Percentiles rank a stretch among this genome's conserved stretches.
phyloP scores from a whole-genome alignment of 202 grass and related monocot species.

The Schoenoplectus tabernaemontani region DNA sequence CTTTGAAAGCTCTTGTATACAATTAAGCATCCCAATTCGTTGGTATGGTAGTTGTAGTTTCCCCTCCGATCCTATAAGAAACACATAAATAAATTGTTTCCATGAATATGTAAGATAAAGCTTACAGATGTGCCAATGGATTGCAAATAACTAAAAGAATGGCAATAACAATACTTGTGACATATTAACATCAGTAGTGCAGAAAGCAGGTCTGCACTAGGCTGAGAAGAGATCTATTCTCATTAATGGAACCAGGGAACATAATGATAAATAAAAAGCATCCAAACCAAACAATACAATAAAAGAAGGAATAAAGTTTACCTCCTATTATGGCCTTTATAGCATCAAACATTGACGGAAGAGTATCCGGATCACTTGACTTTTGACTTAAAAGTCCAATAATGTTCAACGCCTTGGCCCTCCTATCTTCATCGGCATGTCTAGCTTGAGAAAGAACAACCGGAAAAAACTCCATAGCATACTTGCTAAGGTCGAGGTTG shows the following conservation, averaged over 20 bases:
- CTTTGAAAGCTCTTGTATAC: constrained; percentile 67
- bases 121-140: background rate
- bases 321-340: constrained; percentile 88
- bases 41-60: constrained; percentile 80
- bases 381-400: constrained; percentile 67
- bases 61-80: constrained; percentile 73
- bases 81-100: background rate
- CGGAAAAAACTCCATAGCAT: constrained; percentile 66
- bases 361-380: constrained; percentile 83
- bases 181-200: background rate
- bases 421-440: constrained; percentile 81
- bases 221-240: background rate
- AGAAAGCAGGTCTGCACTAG: background rate
- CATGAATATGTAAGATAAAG: background rate
- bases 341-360: constrained; percentile 75
- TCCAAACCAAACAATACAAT: constrained; percentile 13
- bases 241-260: constrained; percentile 1
- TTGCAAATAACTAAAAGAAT: background rate
- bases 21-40: constrained; percentile 83
- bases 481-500: constrained; percentile 81
- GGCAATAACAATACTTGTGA: background rate
- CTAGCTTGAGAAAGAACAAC: constrained; percentile 71
- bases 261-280: constrained; percentile 5
- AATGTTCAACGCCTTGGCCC: constrained; percentile 64
- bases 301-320: constrained; percentile 19